These are phyloP conservation scores for Myriosclerotinia duriaeana DNA, from an alignment of 2,329 filamentous ascomycete species.

Conservation along the genomic window DNA sequence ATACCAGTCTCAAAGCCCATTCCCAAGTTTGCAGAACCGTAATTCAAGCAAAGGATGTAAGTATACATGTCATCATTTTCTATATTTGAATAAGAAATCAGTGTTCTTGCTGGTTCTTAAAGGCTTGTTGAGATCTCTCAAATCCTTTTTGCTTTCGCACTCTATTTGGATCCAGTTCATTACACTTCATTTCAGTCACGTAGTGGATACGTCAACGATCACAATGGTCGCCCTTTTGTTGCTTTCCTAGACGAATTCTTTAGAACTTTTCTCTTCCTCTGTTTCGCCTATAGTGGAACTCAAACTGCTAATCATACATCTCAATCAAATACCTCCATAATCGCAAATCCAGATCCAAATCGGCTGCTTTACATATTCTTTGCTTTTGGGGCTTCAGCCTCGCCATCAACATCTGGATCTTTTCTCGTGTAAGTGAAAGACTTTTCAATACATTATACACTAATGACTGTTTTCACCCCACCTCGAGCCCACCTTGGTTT, in stretches of 20 bases:
- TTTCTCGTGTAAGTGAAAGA: constrained; percentile 52
- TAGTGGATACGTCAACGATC: not conserved
- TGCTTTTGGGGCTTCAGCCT: constrained; percentile 43
- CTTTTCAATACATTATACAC: constrained; percentile 49
- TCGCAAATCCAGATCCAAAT: not conserved
- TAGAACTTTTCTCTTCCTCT: constrained; percentile 9
- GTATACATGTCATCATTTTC: not conserved
- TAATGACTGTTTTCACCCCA: constrained; percentile 38
- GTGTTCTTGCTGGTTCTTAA: not conserved
- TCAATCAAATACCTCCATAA: constrained; percentile 30
- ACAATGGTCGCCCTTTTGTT: not conserved
- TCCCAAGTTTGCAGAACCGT: not conserved
- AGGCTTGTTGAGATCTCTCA: not conserved
- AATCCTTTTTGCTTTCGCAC: not conserved
- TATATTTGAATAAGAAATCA: not conserved
- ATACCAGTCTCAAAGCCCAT: not conserved
- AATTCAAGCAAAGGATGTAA: not conserved
- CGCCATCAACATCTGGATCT: constrained; percentile 55
- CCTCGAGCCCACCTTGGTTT: constrained; percentile 36
- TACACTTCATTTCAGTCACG: not conserved
- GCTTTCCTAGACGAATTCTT: constrained; percentile 1
- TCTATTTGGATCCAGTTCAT: not conserved
- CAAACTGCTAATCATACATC: constrained; percentile 30
- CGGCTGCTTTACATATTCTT: constrained; percentile 38
- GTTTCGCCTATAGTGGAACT: constrained; percentile 24